Base-by-base conservation (phyloP, 495 filamentous ascomycete species). In the Lepidopterella palustris region DNA sequence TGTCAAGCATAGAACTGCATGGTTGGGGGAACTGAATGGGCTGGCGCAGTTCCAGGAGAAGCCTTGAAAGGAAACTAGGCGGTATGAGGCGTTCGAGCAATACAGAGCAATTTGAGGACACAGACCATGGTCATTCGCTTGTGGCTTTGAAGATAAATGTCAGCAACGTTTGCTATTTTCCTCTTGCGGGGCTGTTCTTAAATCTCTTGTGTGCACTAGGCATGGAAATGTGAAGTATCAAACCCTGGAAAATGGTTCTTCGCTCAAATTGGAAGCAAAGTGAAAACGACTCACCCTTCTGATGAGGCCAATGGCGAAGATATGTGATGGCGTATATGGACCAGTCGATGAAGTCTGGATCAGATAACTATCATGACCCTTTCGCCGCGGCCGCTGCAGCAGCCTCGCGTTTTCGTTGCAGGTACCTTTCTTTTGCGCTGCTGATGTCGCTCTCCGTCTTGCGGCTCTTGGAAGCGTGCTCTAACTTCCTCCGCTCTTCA, bases 351-450 rank as follows among this genome's bases (percentile, higher is more conserved):
- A 42, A 10, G 13, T 3, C 35, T 42, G 9, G 18, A 42, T 35
- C 31, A 35, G 5, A 18, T 11, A 3, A 18, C 3, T 10, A 15
- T 42, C 26, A 50, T 27, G 52, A 31, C 45, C 47, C 52, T 32
- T 60, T 59, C 11, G 55, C 61, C 5, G 61, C 62, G 4, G 61
- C 64, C 18, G 60, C 62, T 20, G 63, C 63, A 49, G 60, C 64
- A 28, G 59, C 62, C 87, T 88, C n/a, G 61, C 76, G 80, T 77
- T 95, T 96, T 71, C 92, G 77, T 55, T 88, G 87, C 62, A 97
- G 72, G 71, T 91, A 97, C 60, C 92, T 79, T 77, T 96, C 92
- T 71, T 83, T 87, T 5, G 92, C 92, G 69, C 88, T 88, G 70
- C 79, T 86, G 27, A 97, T 87, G 65, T 98, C 93, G 21, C 77